Evolutionary conservation across 2,329 filamentous ascomycete species (phyloP).

Genomic region (Alternaria gansuensis): DNA sequence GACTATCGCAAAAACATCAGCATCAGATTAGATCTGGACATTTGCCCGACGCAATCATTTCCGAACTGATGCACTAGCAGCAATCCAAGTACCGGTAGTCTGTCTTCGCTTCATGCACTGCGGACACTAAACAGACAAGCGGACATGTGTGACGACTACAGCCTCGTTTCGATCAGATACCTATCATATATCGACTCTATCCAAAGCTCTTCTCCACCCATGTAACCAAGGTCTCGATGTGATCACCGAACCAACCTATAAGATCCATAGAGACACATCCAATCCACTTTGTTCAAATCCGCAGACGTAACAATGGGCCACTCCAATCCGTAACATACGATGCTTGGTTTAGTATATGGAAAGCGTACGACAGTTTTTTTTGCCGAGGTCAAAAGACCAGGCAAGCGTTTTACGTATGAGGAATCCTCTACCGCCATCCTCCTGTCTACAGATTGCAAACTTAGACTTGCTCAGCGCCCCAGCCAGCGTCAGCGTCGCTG

Average conservation of each 20-base stretch:
- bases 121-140: conserved; percentile 36
- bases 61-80: conserved; percentile 1
- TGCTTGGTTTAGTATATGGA: conserved; percentile 29
- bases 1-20: background rate
- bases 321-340: conserved; percentile 18
- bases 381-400: conserved; percentile 19
- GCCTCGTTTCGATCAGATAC: conserved; percentile 10
- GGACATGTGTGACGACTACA: conserved; percentile 26
- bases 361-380: conserved; percentile 8
- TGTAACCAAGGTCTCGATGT: conserved; percentile 14
- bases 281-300: background rate
- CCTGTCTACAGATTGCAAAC: conserved; percentile 7
- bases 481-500: conserved; percentile 62
- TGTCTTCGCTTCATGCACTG: conserved; percentile 30
- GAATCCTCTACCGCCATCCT: conserved; percentile 44
- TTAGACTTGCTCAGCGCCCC: conserved; percentile 64
- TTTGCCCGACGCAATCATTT: background rate
- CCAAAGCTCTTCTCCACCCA: conserved; percentile 3
- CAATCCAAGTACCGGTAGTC: conserved; percentile 16
- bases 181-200: conserved; percentile 24
- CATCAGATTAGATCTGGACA: background rate
- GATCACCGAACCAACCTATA: conserved; percentile 4
- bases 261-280: conserved; percentile 6
- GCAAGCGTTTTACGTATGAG: conserved; percentile 17
- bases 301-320: conserved; percentile 3